Conservation (phyloP, 2,329 filamentous ascomycete genomes). For the Phyllosticta capitalensis region DNA sequence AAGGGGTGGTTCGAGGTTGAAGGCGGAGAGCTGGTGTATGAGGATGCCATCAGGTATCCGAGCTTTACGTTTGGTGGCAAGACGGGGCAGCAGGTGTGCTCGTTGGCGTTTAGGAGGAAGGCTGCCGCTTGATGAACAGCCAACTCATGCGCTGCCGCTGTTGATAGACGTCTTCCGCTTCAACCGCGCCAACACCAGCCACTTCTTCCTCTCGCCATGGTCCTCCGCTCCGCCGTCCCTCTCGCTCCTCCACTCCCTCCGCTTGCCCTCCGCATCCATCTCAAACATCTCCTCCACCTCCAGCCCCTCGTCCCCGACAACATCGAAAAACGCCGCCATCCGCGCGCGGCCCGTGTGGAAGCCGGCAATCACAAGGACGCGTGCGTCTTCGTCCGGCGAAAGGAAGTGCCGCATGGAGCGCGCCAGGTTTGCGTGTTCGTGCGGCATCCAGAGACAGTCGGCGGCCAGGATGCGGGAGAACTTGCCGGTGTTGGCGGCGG, state of each 20-base stretch:
- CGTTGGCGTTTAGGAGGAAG: constrained; percentile 62
- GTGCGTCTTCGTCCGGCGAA: constrained; percentile 32
- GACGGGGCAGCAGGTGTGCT: constrained; percentile 83
- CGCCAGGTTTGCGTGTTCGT: constrained; percentile 59
- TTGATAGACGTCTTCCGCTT: constrained; percentile 13
- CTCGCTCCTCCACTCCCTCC: constrained; percentile 49
- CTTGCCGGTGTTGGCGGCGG: constrained; percentile 23
- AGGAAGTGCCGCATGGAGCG: constrained; percentile 56
- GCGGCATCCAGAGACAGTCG: constrained; percentile 68
- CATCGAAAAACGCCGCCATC: constrained; percentile 55
- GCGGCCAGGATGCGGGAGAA: constrained; percentile 59
- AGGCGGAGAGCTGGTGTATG: constrained; percentile 45
- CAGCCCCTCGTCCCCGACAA: constrained; percentile 39
- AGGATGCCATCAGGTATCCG: constrained; percentile 66
- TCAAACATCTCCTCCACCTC: constrained; percentile 59
- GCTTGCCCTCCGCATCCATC: constrained; percentile 54
- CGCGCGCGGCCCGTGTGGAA: constrained; percentile 63
- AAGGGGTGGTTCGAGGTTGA: constrained; percentile 62
- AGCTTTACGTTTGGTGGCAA: constrained; percentile 83
- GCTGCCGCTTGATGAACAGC: background rate
- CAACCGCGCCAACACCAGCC: constrained; percentile 51
- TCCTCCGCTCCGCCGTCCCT: constrained; percentile 53
- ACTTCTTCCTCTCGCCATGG: constrained; percentile 54
- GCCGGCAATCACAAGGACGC: constrained; percentile 57
- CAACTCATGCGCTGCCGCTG: background rate